Conservation (phyloP, 2,329 filamentous ascomycete genomes). For the Colletotrichum plurivorum region DNA sequence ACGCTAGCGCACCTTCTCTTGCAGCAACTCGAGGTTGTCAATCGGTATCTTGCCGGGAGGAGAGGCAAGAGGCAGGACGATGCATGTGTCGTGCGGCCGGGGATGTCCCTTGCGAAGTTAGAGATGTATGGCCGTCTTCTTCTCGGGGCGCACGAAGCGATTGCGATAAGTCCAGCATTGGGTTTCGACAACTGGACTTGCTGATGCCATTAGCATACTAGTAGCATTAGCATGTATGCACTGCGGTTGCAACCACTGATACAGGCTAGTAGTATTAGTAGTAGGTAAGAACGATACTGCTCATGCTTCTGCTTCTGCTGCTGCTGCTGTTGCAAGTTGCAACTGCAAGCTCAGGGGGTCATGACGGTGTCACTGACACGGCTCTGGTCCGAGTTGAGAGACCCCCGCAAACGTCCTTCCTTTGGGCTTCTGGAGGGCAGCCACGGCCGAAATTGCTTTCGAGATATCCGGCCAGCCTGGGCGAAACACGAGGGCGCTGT, state of each 20-base stretch:
- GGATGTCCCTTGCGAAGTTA: constrained; percentile 22
- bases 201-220: no score
- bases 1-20: background rate
- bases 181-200: background rate
- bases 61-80: background rate
- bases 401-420: constrained; percentile 19
- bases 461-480: constrained; percentile 20
- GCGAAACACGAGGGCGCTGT: constrained; percentile 33
- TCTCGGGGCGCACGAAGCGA: background rate
- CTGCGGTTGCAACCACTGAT: constrained; percentile 39
- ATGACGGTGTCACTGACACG: constrained; percentile 20
- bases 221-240: background rate
- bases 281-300: background rate
- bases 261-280: background rate
- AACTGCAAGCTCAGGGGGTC: constrained; percentile 5
- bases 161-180: background rate
- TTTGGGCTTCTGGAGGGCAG: constrained; percentile 25
- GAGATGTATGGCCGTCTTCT: background rate
- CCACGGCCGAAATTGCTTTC: constrained; percentile 32
- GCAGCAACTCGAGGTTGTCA: constrained; percentile 10
- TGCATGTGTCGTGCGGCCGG: constrained; percentile 16
- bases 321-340: background rate
- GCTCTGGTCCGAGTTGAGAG: constrained; percentile 20
- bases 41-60: constrained; percentile 1
- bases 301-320: no score